A percentile compares a stretch with the other conserved stretches of the same genome.
Conservation (phyloP, 2,329 filamentous ascomycete genomes). For the Pseudogymnoascus sp. region DNA sequence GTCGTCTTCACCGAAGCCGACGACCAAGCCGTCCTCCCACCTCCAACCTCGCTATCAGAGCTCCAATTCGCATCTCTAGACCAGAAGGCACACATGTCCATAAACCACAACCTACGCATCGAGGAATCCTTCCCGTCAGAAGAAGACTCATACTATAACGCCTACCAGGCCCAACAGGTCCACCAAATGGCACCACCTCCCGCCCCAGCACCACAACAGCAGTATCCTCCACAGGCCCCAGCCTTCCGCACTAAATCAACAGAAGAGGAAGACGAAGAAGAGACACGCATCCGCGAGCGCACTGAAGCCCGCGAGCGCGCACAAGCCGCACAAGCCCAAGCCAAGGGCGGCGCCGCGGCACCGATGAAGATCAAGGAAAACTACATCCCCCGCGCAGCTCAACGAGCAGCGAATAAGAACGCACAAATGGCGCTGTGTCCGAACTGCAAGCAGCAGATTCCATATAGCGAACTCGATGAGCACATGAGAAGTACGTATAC, state of each 20-base stretch:
- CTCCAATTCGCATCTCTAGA: constrained; percentile 91
- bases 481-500: constrained; percentile 70
- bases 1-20: constrained; percentile 86
- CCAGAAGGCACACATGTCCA: constrained; percentile 84
- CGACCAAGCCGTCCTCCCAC: constrained; percentile 75
- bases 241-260: constrained; percentile 9
- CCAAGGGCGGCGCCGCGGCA: constrained; percentile 50
- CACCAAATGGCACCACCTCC: constrained; percentile 34
- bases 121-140: constrained; percentile 91
- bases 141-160: constrained; percentile 52
- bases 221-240: constrained; percentile 26
- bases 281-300: constrained; percentile 54
- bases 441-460: constrained; percentile 86
- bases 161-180: constrained; percentile 32
- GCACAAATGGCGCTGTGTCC: constrained; percentile 70
- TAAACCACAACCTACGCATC: constrained; percentile 68
- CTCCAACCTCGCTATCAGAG: constrained; percentile 82
- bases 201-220: constrained; percentile 22
- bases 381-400: constrained; percentile 78
- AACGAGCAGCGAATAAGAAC: constrained; percentile 58
- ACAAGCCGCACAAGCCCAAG: constrained; percentile 71
- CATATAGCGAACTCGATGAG: constrained; percentile 76
- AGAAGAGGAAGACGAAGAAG: constrained; percentile 9
- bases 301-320: constrained; percentile 52
- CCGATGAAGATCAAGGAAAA: constrained; percentile 89